These are phyloP conservation scores for Debaryomycetaceae sp. DNA, from an alignment of 1,139 yeast genomes.

Conservation along the genomic window DNA sequence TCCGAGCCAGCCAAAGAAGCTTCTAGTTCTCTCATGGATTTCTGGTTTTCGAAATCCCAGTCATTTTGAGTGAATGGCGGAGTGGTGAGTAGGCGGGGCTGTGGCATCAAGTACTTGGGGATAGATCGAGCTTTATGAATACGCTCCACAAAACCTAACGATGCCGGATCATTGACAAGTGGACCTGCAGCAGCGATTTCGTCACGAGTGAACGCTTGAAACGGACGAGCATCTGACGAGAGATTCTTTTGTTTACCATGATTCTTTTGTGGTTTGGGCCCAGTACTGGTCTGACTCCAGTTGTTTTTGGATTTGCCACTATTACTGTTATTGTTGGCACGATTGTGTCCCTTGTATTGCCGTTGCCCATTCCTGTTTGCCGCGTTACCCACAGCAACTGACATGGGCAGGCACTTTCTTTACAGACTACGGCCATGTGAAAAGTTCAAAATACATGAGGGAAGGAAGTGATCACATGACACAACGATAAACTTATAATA, in stretches of 20 bases:
- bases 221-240: slow-evolving; percentile 12
- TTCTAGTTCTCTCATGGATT: slow-evolving; percentile 28
- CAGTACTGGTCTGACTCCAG: too few relatives aligned
- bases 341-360: too few relatives aligned
- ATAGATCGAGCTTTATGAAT: slow-evolving; percentile 14
- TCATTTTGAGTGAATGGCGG: slow-evolving; percentile 23
- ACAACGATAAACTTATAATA: too few relatives aligned
- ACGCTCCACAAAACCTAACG: slow-evolving; percentile 17
- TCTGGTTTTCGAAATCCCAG: slow-evolving; percentile 35
- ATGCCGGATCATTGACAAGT: slow-evolving; percentile 16
- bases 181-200: slow-evolving; percentile 20
- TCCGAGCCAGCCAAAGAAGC: slow-evolving; percentile 21
- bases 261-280: too few relatives aligned
- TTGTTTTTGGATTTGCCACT: too few relatives aligned
- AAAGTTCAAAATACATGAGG: too few relatives aligned
- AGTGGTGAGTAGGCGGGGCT: slow-evolving; percentile 26
- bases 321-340: too few relatives aligned
- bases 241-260: slow-evolving; percentile 11
- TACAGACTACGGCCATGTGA: too few relatives aligned
- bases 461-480: too few relatives aligned
- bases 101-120: slow-evolving; percentile 28
- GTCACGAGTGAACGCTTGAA: slow-evolving; percentile 12
- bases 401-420: too few relatives aligned
- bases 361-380: too few relatives aligned
- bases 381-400: too few relatives aligned